Base-by-base conservation (phyloP, 2,329 filamentous ascomycete genomes). In the Aureobasidium melanogenum region DNA sequence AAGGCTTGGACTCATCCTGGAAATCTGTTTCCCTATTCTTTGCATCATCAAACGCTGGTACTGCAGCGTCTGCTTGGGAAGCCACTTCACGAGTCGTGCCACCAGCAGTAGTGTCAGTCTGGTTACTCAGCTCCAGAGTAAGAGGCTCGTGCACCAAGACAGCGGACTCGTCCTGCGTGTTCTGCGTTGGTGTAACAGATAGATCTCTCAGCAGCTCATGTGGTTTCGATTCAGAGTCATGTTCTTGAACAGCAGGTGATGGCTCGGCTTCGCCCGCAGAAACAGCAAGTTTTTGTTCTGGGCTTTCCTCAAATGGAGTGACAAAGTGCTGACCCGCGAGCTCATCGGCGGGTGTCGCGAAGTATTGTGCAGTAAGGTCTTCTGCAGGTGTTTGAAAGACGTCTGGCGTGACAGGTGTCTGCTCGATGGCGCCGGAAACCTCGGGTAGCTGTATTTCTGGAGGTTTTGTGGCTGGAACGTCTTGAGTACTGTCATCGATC, bases 311-410 rank as follows among this genome's bases (percentile, higher is more conserved):
- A 6, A 22, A 12, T 6, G 59, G 50, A 17, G 51, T 50, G 9
- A 34, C 17, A 12, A 44, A 54, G 32, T 19, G 17, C 24, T 57
- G 41, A 17, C 47, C 41, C 9, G 19, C 22, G n/a, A 43, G 22
- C 44, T 60, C 44, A 24, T 51, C 44, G 8, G 44, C 44, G 7
- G 34, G 36, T 28, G 46, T 60, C 6, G 30, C 56, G 2, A 48
- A 30, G 17, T 48, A 60, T 17, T 51, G 56, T 46, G 30, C 44
- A 6, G 46, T 3, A 28, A 12, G 24, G 15, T 30, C 32, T 52
- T 46, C 34, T 36, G 54, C 54, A 24, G 46, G 46, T 10, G 61
- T 62, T 19, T 59, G 54, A 12, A 48, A 47, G 41, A 62, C 22
- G 5, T 54, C 60, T 17, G 47, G 44, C 19, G 51, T 38, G 15